A percentile compares a stretch with the other conserved stretches of the same genome.
These are phyloP conservation scores for Brassica rapa DNA, from an alignment of 345 rosid genomes.

Conservation along the genomic window DNA sequence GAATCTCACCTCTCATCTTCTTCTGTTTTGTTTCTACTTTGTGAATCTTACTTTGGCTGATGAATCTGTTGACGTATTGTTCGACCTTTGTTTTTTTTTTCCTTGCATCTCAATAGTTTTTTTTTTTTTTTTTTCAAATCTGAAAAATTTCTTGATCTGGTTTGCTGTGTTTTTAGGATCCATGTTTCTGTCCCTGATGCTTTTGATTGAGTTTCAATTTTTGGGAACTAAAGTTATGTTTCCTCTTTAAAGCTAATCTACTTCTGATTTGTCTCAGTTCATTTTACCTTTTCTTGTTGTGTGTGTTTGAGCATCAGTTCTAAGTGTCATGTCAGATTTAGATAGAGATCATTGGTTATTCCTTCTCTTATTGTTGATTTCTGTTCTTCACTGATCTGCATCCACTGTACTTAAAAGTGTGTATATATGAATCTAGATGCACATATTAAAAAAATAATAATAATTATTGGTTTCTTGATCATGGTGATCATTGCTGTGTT, in stretches of 20 bases:
- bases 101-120: constrained; percentile 21
- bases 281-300: not conserved
- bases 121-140: constrained; percentile 1
- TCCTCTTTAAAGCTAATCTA: not conserved
- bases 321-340: not conserved
- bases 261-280: not conserved
- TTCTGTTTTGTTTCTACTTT: not conserved
- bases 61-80: constrained; percentile 9
- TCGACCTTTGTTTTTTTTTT: constrained; percentile 16
- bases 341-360: constrained; percentile 8
- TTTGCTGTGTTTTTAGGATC: not conserved
- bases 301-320: not conserved
- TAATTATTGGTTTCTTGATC: not conserved
- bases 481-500: constrained; percentile 10
- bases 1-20: constrained; percentile 8
- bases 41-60: constrained; percentile 12
- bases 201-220: not conserved
- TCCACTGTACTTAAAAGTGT: constrained; percentile 4
- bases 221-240: not conserved
- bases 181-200: not conserved
- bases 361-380: constrained; percentile 5
- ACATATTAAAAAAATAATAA: not conserved
- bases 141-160: not conserved
- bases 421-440: constrained; percentile 16
- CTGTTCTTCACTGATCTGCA: constrained; percentile 19